Base-by-base conservation (phyloP, 768 basidiomycete species). In the Tubosaeta sp. region DNA sequence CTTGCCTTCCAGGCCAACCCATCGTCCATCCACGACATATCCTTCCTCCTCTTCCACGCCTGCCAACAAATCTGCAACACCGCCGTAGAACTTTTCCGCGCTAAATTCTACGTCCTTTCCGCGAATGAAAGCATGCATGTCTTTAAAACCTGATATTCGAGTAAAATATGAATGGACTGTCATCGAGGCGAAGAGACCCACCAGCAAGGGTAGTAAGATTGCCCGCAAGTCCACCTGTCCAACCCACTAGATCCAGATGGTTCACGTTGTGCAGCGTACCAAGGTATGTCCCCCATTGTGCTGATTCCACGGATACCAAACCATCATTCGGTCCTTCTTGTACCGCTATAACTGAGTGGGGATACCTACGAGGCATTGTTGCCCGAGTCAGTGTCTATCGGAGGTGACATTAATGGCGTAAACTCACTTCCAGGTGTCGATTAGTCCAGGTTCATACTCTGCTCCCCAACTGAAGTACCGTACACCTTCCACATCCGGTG, bases 391-490 rank as follows among this genome's bases (percentile, higher is more conserved):
- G 35, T 30, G 18, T 32, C 16, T 39, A 22, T 39, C 7, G 3
- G 22, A 39, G 41, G 18, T 0, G 19, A 11, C 3, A n/a, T n/a
- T n/a, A 13, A 21, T 7, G 14, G n/a, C 31, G 8, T 5, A 41
- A 30, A 50, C 75, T 59, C 52, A 68, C 71, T 87, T 87, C 83
- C 90, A 96, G 0, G 92, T 88, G 69, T 98, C 94, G 40, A 98
- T 83, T 43, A 95, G 69, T 1, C 90, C 88, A 6, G 96, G 95
- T 14, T 87, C 80, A 63, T 94, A 94, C 12, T 78, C 77, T 3
- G 96, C 96, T 11, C 96, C 96, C 90, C 93, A 99, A 62, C 90
- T 93, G 59, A 90, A 95, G 69, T 99, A 99, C 56, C 81, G 78
- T 48, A 98, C 86, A 21, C 79, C 81, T 1, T 79, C 74, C 0